Evolutionary conservation across 192 early-diverging fungal genomes (phyloP), one percentile per base, ranked within the genome.

Genomic region (Jimgerdemannia lactiflua): DNA sequence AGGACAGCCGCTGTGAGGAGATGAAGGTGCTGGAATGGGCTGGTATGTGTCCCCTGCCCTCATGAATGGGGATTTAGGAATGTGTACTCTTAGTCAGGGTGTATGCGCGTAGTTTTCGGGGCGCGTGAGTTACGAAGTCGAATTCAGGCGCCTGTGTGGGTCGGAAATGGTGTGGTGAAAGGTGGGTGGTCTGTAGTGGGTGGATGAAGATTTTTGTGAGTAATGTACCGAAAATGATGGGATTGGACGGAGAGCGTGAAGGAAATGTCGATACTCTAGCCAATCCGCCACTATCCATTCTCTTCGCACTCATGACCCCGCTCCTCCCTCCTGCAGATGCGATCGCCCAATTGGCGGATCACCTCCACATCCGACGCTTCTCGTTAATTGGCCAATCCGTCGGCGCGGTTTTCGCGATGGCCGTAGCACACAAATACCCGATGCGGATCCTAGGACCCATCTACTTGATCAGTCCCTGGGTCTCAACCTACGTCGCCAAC

Each of bases 351-450:
- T 44, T 83, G 19, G 78, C 81, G 7, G 67, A 83, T 71, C 73
- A 79, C 66, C 42, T 79, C n/a, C 17, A 49, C 0, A 72, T 83
- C 9, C 20, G 29, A 2, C 44, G 39, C 17, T 83, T 83, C 44
- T 67, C 77, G 3, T 64, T 83, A 2, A 83, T 83, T 75, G 81
- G 67, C 10, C 81, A 83, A 44, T 83, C 81, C 11, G 81, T 83
- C 29, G 81, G 81, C n/a, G 77, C 75, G 4, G 81, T 83, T 3
- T 83, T 83, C 64, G 78, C 81, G 4, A n/a, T 83, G n/a, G 81
- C 81, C 4, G 43, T 77, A 41, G 81, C 78, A 8, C 67, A 74
- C 17, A 63, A 72, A 42, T 79, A 77, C 40, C 75, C 73, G 2
- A 20, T 4, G 0, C 75, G 81, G 18, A 75, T 83, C 11, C 3